Percentiles rank a stretch among this genome's conserved stretches.
Evolutionary conservation across 78 protist genomes (phyloP).

Genomic region (Speleostelium caveatum): DNA sequence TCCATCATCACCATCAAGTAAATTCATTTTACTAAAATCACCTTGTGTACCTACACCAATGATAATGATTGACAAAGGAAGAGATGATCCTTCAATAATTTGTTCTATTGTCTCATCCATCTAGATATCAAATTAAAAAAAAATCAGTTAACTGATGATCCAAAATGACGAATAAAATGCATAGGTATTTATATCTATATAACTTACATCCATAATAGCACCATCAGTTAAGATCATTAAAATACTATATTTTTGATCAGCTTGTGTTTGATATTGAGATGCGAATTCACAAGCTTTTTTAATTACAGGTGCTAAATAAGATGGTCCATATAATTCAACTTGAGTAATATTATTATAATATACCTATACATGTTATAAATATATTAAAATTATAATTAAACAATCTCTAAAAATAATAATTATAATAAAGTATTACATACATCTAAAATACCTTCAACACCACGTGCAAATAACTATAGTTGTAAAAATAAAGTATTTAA

Average conservation of each 20-base stretch:
- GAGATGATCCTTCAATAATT: slow-evolving; percentile 53
- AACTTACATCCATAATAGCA: slow-evolving; percentile 88
- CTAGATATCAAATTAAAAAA: too few relatives aligned
- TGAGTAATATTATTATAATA: slow-evolving; percentile 42
- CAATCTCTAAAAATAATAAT: too few relatives aligned
- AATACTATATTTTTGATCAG: slow-evolving; percentile 74
- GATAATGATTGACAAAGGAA: slow-evolving; percentile 86
- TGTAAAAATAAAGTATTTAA: not conserved
- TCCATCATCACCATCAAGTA: slow-evolving; percentile 88
- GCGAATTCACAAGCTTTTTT: slow-evolving; percentile 4
- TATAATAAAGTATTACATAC: too few relatives aligned
- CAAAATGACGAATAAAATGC: too few relatives aligned
- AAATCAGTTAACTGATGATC: too few relatives aligned
- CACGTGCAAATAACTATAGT: not conserved
- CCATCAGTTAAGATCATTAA: slow-evolving; percentile 93
- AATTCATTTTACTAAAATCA: slow-evolving; percentile 83
- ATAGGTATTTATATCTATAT: too few relatives aligned
- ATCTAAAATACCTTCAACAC: slow-evolving; percentile 60
- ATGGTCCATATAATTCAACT: slow-evolving; percentile 83
- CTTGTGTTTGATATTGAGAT: not conserved
- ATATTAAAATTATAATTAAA: too few relatives aligned
- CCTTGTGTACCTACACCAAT: slow-evolving; percentile 91
- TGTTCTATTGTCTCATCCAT: slow-evolving; percentile 82
- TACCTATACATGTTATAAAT: too few relatives aligned
- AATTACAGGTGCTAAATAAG: slow-evolving; percentile 81